Evolutionary conservation across 2,329 filamentous ascomycete genomes (phyloP).

Genomic region (Colletotrichum tropicicola): DNA sequence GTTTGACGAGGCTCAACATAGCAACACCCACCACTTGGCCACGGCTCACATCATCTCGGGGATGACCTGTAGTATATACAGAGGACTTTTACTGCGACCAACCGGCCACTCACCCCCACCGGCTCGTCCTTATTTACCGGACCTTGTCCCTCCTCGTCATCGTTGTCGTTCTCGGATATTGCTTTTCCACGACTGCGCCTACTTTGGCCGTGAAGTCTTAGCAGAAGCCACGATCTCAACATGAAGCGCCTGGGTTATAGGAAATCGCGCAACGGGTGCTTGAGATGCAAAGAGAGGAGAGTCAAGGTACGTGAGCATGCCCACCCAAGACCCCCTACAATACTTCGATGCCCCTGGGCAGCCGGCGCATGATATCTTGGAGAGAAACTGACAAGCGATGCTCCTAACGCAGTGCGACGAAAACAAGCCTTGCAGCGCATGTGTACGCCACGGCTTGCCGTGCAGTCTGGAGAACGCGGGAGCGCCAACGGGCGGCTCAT

Average conservation of each 20-base stretch:
- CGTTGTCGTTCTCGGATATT: conserved; percentile 25
- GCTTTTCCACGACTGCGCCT: neutral
- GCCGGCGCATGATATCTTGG: neutral
- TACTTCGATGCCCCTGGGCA: neutral
- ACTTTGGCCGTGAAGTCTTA: neutral
- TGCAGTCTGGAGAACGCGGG: conserved; percentile 37
- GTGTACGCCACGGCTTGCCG: conserved; percentile 43
- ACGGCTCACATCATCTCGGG: neutral
- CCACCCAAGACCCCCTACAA: no score
- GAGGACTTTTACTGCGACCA: conserved; percentile 5
- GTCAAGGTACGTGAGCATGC: conserved; percentile 41
- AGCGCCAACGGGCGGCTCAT: neutral
- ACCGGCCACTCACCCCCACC: conserved; percentile 13
- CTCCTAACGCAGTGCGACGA: conserved; percentile 46
- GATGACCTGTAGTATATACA: conserved; percentile 19
- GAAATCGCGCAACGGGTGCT: conserved; percentile 45
- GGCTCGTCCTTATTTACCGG: conserved; percentile 19
- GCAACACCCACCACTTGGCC: neutral
- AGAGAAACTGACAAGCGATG: neutral
- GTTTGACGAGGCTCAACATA: conserved; percentile 23
- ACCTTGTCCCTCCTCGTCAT: conserved; percentile 17
- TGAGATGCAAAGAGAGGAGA: conserved; percentile 44
- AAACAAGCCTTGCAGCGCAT: conserved; percentile 46
- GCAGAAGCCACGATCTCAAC: neutral
- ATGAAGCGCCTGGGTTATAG: conserved; percentile 44